Evolutionary conservation across 345 rosid genomes (phyloP), one percentile per base, ranked within the genome.

Genomic region (Conringia planisiliqua): DNA sequence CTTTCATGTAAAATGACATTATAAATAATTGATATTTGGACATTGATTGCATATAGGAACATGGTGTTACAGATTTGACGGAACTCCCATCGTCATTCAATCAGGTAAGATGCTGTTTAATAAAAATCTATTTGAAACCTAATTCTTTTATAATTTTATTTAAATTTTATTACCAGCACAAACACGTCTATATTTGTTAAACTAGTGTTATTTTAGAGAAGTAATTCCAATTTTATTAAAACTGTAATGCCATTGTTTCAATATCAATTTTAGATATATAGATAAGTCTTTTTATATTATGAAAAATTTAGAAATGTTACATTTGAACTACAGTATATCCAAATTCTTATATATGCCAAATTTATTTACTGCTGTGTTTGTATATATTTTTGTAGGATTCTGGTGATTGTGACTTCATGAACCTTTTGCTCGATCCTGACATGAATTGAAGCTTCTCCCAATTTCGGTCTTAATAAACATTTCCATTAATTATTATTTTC

Each of bases 41-140:
- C 35, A 75, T 51, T 33, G 29, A 50, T 69, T 70, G 59, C 30
- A 54, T 70, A 76, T 70, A 76, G 80, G 66, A 56, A 44, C 27
- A 27, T 4, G 60, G 11, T 51, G 39, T 5, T 36, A 29, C 4
- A 10, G 52, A 18, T 44, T 17, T 35, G 17, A 1, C 16, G 13
- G 44, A 46, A 27, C 22, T 38, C 18, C 35, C 59, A 26, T 32
- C 3, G 3, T 16, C 35, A 36, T 12, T 42, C 2, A 10, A 20
- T 35, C 35, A 4, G 70, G 80, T 63, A 76, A 61, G 2, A 60
- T 52, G 10, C 5, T 3, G 68, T 36, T 14, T 33, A 2, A 56
- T 8, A 9, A 14, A 10, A 55, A 2, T 55, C 30, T 40, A 7
- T 54, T 62, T 62, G 6, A 47, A 20, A 4, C n/a, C 14, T 50